These are phyloP conservation scores for Castanopsis chinensis DNA, from an alignment of 306 rosid species.

Conservation along the genomic window DNA sequence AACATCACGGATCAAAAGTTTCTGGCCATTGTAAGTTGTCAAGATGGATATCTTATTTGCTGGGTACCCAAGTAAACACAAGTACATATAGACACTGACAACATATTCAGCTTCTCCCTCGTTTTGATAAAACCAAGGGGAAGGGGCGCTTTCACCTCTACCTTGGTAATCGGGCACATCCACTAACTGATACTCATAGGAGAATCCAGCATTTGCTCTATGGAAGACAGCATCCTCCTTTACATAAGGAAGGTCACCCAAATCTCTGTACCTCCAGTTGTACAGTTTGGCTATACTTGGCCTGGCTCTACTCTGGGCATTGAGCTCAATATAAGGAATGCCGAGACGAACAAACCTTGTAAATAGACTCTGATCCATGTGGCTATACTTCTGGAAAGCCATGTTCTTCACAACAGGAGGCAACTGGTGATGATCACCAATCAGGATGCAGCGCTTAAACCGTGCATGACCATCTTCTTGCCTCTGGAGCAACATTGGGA, in stretches of 20 bases:
- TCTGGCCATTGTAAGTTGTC: conserved; percentile 99
- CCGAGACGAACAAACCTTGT: conserved; percentile 97
- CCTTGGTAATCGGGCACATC: conserved; percentile 93
- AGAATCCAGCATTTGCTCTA: conserved; percentile 91
- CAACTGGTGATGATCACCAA: conserved; percentile 98
- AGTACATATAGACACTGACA: conserved; percentile 89
- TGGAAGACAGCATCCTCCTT: conserved; percentile 58
- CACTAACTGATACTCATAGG: conserved; percentile 90
- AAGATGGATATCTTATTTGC: conserved; percentile 94
- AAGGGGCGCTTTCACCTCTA: conserved; percentile 91
- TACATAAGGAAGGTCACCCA: conserved; percentile 88
- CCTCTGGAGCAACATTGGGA: conserved; percentile 98
- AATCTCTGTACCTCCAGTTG: conserved; percentile 95
- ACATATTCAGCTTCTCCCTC: conserved; percentile 95
- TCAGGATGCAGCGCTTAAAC: conserved; percentile 92
- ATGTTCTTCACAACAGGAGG: conserved; percentile 99
- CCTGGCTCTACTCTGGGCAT: conserved; percentile 98
- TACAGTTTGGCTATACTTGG: conserved; percentile 90
- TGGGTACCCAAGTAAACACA: conserved; percentile 94
- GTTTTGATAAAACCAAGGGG: conserved; percentile 98
- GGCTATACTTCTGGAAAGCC: conserved; percentile 98
- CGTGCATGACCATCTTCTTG: conserved; percentile 98
- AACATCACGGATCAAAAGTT: conserved; percentile 95
- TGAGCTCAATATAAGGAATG: conserved; percentile 95
- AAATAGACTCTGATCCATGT: conserved; percentile 97